Conservation (phyloP, 192 early-diverging fungal species). For the Neocallimastix lanati region DNA sequence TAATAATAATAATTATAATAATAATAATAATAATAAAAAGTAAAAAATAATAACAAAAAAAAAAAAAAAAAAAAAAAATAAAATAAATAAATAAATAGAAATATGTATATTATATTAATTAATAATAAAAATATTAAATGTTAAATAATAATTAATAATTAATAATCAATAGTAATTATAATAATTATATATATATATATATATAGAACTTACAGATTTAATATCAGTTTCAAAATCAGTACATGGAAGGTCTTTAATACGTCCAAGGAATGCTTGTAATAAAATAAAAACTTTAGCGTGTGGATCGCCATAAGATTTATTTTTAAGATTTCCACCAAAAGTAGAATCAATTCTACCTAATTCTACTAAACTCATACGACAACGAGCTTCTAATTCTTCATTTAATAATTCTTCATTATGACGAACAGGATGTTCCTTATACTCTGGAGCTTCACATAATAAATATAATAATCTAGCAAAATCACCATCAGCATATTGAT, state of each 20-base stretch:
- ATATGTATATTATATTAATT: too few relatives aligned
- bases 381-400: conserved; percentile 51
- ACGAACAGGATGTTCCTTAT: conserved; percentile 76
- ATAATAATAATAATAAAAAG: too few relatives aligned
- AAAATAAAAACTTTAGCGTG: conserved; percentile 82
- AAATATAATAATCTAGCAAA: conserved; percentile 51
- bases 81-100: too few relatives aligned
- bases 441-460: conserved; percentile 69
- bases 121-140: too few relatives aligned
- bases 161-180: too few relatives aligned
- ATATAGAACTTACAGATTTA: neutral
- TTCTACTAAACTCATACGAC: conserved; percentile 36
- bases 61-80: too few relatives aligned
- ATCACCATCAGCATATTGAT: conserved; percentile 13
- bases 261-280: conserved; percentile 71
- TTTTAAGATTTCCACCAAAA: conserved; percentile 9
- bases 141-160: too few relatives aligned
- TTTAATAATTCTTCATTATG: conserved; percentile 91
- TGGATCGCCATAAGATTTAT: conserved; percentile 57
- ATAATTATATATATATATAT: too few relatives aligned
- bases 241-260: conserved; percentile 51
- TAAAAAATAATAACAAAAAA: too few relatives aligned
- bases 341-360: neutral
- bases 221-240: conserved; percentile 86
- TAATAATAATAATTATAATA: too few relatives aligned